Base-by-base conservation (phyloP, 2,329 filamentous ascomycete genomes). In the Xylariaceae sp. region DNA sequence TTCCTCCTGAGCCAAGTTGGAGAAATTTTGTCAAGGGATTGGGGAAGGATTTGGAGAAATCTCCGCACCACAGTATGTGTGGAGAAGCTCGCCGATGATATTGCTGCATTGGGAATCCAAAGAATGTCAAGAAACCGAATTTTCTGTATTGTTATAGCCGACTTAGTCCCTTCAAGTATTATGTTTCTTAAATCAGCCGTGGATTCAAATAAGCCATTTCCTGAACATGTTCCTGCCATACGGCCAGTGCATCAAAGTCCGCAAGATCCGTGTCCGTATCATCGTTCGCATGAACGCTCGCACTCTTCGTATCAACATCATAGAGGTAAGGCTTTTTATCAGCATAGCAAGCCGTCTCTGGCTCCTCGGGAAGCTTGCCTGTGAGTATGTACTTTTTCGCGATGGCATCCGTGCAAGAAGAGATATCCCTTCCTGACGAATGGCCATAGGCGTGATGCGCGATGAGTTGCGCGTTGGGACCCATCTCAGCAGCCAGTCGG, bases 401-500 rank as follows among this genome's bases (percentile, higher is more conserved):
- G 21, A 73, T 62, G 1, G 50, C 47, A 34, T 75, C 68, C 1
- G 73, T 76, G 55, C 73, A 76, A 11, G 58, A 58, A 1, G 73
- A 74, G 27, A 52, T 59, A 41, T 76, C 71, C n/a, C 64, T 58
- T n/a, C n/a, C n/a, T 3, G 70, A 72, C 11, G 68, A 66, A 47
- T 76, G 73, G 0, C 73, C 73, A 39, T 75, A 76, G 4, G 73
- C 73, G 44, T 76, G 73, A 44, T 76, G 74, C 5, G 59, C 71
- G 25, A 76, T 61, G 16, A 76, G 58, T 5, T 72, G 55, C n/a
- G 73, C 72, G 44, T 76, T 76, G 6, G 54, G 43, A 1, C 72
- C 73, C 72, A 76, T 74, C 43, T 73, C 72, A 0, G 51, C 40
- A 16, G 69, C 45, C 3, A 76, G 60, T 21, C 72, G 58, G 11